Percentiles rank a stretch among this genome's conserved stretches.
These are phyloP conservation scores for Teratosphaeria destructans DNA, from an alignment of 2,329 filamentous ascomycete genomes.

Conservation along the genomic window DNA sequence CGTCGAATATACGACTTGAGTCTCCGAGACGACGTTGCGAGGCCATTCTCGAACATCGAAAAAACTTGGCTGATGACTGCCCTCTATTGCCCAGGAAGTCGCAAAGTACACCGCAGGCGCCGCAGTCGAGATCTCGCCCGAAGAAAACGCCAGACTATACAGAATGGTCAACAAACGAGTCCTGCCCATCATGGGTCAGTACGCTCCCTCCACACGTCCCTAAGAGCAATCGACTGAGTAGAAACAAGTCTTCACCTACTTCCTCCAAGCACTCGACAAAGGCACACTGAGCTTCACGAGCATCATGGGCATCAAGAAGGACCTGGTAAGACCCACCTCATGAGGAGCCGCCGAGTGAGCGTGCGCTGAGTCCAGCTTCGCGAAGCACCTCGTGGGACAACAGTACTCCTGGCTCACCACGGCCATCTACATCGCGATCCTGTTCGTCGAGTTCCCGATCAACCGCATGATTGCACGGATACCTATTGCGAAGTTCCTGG, in stretches of 20 bases:
- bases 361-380: constrained; percentile 10
- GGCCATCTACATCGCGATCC: constrained; percentile 62
- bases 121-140: constrained; percentile 47
- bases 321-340: neutral
- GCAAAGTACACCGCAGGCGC: constrained; percentile 54
- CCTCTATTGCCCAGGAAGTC: constrained; percentile 45
- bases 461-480: constrained; percentile 45
- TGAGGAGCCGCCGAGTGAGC: constrained; percentile 13
- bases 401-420: constrained; percentile 64
- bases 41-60: neutral
- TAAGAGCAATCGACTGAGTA: neutral
- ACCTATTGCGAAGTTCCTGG: constrained; percentile 51
- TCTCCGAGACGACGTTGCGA: neutral
- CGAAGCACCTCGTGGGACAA: constrained; percentile 27
- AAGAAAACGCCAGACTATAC: constrained; percentile 52
- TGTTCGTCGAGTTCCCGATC: constrained; percentile 63
- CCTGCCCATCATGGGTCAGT: constrained; percentile 51
- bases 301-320: constrained; percentile 49
- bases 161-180: constrained; percentile 57
- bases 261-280: constrained; percentile 60
- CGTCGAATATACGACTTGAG: too few species aligned
- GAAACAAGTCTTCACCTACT: constrained; percentile 51
- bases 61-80: neutral
- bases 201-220: neutral
- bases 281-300: constrained; percentile 53